phyloP scores from a whole-genome alignment of 352 stramenopile genomes.

The Pilasporangium apinafurcum region DNA sequence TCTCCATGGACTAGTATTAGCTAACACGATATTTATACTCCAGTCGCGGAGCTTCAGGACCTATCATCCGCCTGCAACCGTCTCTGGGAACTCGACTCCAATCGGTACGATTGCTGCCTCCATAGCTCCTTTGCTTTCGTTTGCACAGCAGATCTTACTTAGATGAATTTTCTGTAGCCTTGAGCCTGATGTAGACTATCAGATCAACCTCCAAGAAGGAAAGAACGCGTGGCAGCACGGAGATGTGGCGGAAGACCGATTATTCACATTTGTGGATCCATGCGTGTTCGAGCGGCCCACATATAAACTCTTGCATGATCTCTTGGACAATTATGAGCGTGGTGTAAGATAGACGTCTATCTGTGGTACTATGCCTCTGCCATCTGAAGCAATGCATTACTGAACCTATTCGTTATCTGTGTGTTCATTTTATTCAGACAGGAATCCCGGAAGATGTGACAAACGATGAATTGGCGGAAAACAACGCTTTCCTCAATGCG shows the following conservation, averaged over 20 bases:
- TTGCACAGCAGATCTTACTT: not conserved
- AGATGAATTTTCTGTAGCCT: slow-evolving; percentile 32
- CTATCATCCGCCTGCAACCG: slow-evolving; percentile 76
- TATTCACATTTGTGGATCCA: slow-evolving; percentile 89
- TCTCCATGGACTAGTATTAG: not conserved
- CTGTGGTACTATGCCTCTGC: not conserved
- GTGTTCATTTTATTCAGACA: slow-evolving; percentile 26
- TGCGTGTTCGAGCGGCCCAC: slow-evolving; percentile 87
- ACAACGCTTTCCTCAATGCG: slow-evolving; percentile 89
- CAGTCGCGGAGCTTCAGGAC: slow-evolving; percentile 44
- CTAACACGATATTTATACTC: not conserved
- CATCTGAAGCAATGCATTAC: not conserved
- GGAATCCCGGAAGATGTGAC: slow-evolving; percentile 87
- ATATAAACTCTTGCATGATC: slow-evolving; percentile 84
- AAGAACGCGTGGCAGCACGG: slow-evolving; percentile 88
- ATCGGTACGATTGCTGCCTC: slow-evolving; percentile 27
- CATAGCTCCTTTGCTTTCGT: not conserved
- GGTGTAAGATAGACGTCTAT: slow-evolving; percentile 24
- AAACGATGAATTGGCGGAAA: slow-evolving; percentile 84
- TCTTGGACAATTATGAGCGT: slow-evolving; percentile 90
- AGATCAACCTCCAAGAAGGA: slow-evolving; percentile 90
- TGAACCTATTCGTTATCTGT: not conserved
- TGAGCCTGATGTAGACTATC: slow-evolving; percentile 86
- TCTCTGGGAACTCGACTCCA: slow-evolving; percentile 92
- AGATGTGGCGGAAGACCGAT: slow-evolving; percentile 81